Base-by-base conservation (phyloP, 1,139 yeast genomes). In the Barnettozyma hawaiiensis region DNA sequence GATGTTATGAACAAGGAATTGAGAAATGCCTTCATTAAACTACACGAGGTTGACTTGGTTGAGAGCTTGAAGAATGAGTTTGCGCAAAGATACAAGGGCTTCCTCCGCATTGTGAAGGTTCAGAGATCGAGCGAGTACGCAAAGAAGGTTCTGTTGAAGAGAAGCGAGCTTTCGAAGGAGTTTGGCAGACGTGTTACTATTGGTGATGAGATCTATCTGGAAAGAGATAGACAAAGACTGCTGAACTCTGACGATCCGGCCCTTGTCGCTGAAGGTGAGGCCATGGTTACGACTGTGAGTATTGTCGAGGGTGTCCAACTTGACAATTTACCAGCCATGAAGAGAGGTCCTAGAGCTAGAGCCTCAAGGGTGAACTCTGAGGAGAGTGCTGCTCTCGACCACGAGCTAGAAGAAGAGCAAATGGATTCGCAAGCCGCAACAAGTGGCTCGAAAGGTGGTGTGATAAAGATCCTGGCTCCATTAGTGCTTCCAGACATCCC, bases 401-500 rank as follows among this genome's bases (percentile, higher is more conserved):
- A 39, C 5, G 53, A 38, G 19, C 54, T 42, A 10, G 55, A 37
- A 41, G 42, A 45, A 28, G 44, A n/a, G n/a, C n/a, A n/a, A n/a
- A n/a, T 32, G 5, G 24, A 39, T 14, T 35, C 41, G 20, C 29
- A n/a, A 35, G 7, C 14, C 33, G n/a, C n/a, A n/a, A n/a, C 33
- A 29, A 29, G 12, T 31, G 29, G 12, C 59, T 66, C 33, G 4
- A 29, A 18, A 31, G 31, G 19, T 59, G 66, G 19, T 33, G 41
- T 63, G 40, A 46, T 61, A 21, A 57, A 57, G 27, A 64, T 70
- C 11, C 54, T 78, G 37, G 79, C 78, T 9, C 96, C 95, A 16
- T 68, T 90, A 51, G 65, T 63, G 40, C 72, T 90, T 53, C 95
- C 96, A 0, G 73, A 70, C 0, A 76, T 89, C 34, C 97, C 97